Base-by-base conservation (phyloP, 2,329 filamentous ascomycete species). In the Fusarium chuoi region DNA sequence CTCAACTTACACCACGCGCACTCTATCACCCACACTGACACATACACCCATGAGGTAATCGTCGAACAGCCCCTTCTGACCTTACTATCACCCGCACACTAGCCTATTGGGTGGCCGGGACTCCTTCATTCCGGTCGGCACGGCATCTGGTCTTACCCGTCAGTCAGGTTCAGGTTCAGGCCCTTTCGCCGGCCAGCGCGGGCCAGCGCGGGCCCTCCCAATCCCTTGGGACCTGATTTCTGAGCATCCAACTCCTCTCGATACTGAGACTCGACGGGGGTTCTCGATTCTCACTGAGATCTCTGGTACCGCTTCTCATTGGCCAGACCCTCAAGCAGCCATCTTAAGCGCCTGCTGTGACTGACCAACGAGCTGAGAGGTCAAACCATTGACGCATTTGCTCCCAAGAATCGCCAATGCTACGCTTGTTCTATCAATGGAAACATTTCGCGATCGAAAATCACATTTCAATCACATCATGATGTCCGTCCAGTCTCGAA, bases 271-370 rank as follows among this genome's bases (percentile, higher is more conserved):
- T 66, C 48, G 67, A 51, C 62, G 56, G 56, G 71, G 72, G 62
- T 70, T 49, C 62, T 45, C 62, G 65, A 73, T 67, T 64, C 64
- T 75, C 68, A 78, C 70, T 62, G 61, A 77, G 75, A 77, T 77
- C 72, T 68, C 62, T 75, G 75, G 75, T 68, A 77, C 70, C 58
- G 36, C 49, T 36, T 52, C 26, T 64, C 33, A 77, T 77, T 77
- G 75, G 75, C 45, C 44, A 26, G 44, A 26, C 30, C 56, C 44
- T 55, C 55, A 60, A 57, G 49, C 24, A 36, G 41, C 51, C 58
- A 63, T 48, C 35, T 35, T 61, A 55, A 39, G 48, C 49, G 48
- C 48, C 28, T 63, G 48, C 54, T 55, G 35, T 49, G 35, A 69
- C 54, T 65, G 30, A 57, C 28, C 30, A 52, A 51, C 24, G 30